Evolutionary conservation across 176 grass and related monocot genomes (phyloP).

Genomic region (maize (Zea mays)): Zm-B73-REFERENCE-NAM-5.0 NC_050100.1:213771501-213772000

Average conservation of each 20-base stretch:
- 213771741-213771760: slow-evolving; percentile 74
- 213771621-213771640: slow-evolving; percentile 78
- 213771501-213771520: slow-evolving; percentile 85
- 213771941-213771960: neutral
- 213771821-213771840: slow-evolving; percentile 69
- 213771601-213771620: slow-evolving; percentile 86
- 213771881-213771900: slow-evolving; percentile 40
- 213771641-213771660: slow-evolving; percentile 88
- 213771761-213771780: slow-evolving; percentile 73
- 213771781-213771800: slow-evolving; percentile 75
- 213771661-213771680: slow-evolving; percentile 65
- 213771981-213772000: neutral
- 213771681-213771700: slow-evolving; percentile 43
- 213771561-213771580: slow-evolving; percentile 95
- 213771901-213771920: slow-evolving; percentile 43
- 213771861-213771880: slow-evolving; percentile 62
- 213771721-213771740: slow-evolving; percentile 56
- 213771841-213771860: slow-evolving; percentile 50
- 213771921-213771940: slow-evolving; percentile 26
- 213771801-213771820: slow-evolving; percentile 84
- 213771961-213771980: neutral
- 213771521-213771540: slow-evolving; percentile 98
- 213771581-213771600: slow-evolving; percentile 96
- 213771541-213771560: slow-evolving; percentile 94
- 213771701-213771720: slow-evolving; percentile 52